These are phyloP conservation scores for Aspergillus homomorphus DNA, from an alignment of 495 filamentous ascomycete species.

Conservation along the genomic window DNA sequence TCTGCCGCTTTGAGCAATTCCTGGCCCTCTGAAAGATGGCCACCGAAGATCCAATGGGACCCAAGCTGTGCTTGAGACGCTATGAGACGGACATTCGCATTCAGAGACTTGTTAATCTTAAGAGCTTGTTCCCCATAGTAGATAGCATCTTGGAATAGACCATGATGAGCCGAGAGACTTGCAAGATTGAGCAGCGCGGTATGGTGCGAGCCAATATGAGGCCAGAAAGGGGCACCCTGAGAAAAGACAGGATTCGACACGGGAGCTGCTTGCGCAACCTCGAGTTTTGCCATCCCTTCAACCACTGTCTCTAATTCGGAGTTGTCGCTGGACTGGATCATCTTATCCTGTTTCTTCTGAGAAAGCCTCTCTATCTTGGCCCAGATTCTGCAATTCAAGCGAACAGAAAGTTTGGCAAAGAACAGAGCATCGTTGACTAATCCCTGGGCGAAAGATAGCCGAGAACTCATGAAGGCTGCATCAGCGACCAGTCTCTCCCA, in stretches of 20 bases:
- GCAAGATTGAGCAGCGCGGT: constrained; percentile 68
- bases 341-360: constrained; percentile 35
- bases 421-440: constrained; percentile 60
- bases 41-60: constrained; percentile 61
- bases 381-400: constrained; percentile 69
- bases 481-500: constrained; percentile 50
- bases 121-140: constrained; percentile 84
- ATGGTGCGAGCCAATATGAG: constrained; percentile 68
- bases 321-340: constrained; percentile 16
- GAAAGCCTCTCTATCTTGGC: constrained; percentile 56
- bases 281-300: constrained; percentile 43
- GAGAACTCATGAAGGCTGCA: constrained; percentile 58
- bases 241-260: constrained; percentile 30
- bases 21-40: constrained; percentile 57
- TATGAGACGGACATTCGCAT: constrained; percentile 55
- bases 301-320: constrained; percentile 42
- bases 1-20: constrained; percentile 55
- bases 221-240: constrained; percentile 75
- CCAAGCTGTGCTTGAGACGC: constrained; percentile 58
- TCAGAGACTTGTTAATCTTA: constrained; percentile 68
- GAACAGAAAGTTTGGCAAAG: constrained; percentile 64
- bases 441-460: constrained; percentile 61
- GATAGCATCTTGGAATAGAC: constrained; percentile 84
- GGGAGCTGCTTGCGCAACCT: constrained; percentile 31
- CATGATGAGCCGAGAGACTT: constrained; percentile 72